Evolutionary conservation across 1,284 basidiomycete genomes (phyloP).

Genomic region (Amylostereum areolatum): DNA sequence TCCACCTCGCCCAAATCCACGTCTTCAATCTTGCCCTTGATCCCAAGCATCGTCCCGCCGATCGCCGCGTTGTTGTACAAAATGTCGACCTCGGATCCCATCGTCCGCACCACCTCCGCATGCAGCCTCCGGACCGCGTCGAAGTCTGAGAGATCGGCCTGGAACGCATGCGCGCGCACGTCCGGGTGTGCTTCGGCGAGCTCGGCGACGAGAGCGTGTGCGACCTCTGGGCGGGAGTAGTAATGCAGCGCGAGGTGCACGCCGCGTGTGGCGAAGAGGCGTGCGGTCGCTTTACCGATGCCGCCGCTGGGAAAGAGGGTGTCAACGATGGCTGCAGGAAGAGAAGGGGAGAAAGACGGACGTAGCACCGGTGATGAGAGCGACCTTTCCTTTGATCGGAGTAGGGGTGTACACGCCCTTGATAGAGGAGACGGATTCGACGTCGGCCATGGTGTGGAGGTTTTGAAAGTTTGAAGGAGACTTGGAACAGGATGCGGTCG

Average conservation of each 20-base stretch:
- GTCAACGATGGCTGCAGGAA: not conserved
- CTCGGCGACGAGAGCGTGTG: conserved; percentile 31
- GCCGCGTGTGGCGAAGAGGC: conserved; percentile 36
- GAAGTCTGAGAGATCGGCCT: conserved; percentile 42
- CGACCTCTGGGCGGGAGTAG: conserved; percentile 30
- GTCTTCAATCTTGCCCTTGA: conserved; percentile 38
- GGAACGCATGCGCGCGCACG: conserved; percentile 35
- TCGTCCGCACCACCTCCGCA: conserved; percentile 31
- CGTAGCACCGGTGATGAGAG: conserved; percentile 34
- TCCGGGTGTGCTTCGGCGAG: conserved; percentile 22
- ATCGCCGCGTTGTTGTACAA: conserved; percentile 48
- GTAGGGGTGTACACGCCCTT: conserved; percentile 4
- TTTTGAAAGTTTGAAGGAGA: no score
- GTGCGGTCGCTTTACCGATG: conserved; percentile 44
- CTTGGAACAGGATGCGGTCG: no score
- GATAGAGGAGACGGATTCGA: no score
- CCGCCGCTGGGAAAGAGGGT: conserved; percentile 32
- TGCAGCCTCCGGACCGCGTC: conserved; percentile 38
- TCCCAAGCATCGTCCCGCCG: conserved; percentile 36
- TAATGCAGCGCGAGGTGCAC: conserved; percentile 50
- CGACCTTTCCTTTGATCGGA: conserved; percentile 25
- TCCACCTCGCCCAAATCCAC: conserved; percentile 42
- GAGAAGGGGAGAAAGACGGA: conserved; percentile 7
- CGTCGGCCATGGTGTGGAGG: no score
- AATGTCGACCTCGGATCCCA: conserved; percentile 46